Conservation (phyloP, 305 asterid genomes). For the Fraxinus sp. region DNA sequence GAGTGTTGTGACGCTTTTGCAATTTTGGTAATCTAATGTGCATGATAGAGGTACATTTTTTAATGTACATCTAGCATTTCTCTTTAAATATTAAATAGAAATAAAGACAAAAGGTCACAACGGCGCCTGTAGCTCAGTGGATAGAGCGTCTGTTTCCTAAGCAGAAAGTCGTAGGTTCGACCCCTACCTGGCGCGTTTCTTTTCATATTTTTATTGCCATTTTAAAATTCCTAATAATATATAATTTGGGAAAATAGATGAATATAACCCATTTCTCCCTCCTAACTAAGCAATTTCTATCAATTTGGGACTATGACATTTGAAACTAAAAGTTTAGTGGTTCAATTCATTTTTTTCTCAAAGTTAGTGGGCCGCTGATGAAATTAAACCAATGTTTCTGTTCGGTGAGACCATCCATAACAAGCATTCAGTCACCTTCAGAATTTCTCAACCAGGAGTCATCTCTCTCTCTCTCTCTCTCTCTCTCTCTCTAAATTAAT, state of each 20-base stretch:
- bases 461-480: not conserved
- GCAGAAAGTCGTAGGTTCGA: conserved; percentile 90
- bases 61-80: too few relatives aligned
- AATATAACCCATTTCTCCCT: not conserved
- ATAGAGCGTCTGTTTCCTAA: conserved; percentile 81
- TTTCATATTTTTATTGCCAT: not conserved
- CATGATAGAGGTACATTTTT: too few relatives aligned
- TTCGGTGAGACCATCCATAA: not conserved
- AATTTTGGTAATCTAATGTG: too few relatives aligned
- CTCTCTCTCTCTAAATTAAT: not conserved
- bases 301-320: too few relatives aligned
- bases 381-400: not conserved
- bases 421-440: not conserved
- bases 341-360: not conserved
- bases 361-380: not conserved
- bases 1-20: not conserved
- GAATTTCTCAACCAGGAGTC: not conserved
- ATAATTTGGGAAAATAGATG: not conserved
- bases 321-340: not conserved
- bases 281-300: not conserved
- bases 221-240: not conserved
- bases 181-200: conserved; percentile 55
- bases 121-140: conserved; percentile 67
- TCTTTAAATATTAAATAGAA: not conserved
- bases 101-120: not conserved